Percentiles rank a stretch among this genome's conserved stretches.
Conservation (phyloP, 1,284 basidiomycete species). For the Ustilago cynodontis region DNA sequence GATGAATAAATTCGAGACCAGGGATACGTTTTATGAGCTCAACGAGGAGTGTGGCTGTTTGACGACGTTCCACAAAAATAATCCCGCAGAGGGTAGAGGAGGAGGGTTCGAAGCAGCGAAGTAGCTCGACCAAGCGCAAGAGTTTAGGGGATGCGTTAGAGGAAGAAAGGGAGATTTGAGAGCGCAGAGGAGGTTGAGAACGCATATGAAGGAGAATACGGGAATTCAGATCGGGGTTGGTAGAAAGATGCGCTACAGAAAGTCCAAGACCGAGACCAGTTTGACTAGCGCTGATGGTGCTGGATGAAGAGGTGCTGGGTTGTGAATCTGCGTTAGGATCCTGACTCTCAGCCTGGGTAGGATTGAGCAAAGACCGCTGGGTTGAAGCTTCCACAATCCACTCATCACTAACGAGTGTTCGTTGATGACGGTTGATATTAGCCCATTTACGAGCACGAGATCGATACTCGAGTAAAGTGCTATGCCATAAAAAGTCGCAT, state of each 20-base stretch:
- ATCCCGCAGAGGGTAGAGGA: slow-evolving; percentile 50
- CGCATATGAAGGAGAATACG: slow-evolving; percentile 35
- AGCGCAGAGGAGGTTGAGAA: slow-evolving; percentile 21
- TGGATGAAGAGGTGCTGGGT: neutral
- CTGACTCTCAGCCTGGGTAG: neutral
- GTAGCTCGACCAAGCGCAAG: slow-evolving; percentile 44
- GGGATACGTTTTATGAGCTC: slow-evolving; percentile 51
- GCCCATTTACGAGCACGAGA: slow-evolving; percentile 29
- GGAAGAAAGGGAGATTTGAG: slow-evolving; percentile 14
- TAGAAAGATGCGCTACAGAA: slow-evolving; percentile 23
- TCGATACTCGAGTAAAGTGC: slow-evolving; percentile 36
- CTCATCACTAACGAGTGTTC: slow-evolving; percentile 30
- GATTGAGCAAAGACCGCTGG: slow-evolving; percentile 6
- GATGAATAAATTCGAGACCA: slow-evolving; percentile 44
- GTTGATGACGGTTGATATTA: slow-evolving; percentile 12
- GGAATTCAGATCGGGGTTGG: slow-evolving; percentile 29
- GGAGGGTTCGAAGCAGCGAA: slow-evolving; percentile 37
- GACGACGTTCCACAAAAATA: slow-evolving; percentile 56
- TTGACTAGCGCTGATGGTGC: neutral
- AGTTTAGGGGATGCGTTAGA: slow-evolving; percentile 48
- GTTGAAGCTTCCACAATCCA: slow-evolving; percentile 33
- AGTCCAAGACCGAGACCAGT: slow-evolving; percentile 5
- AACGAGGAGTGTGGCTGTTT: slow-evolving; percentile 51
- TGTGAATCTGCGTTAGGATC: neutral
- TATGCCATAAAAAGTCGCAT: slow-evolving; percentile 55